Base-by-base conservation (phyloP, 2,329 filamentous ascomycete species). In the Sclerotinia borealis region DNA sequence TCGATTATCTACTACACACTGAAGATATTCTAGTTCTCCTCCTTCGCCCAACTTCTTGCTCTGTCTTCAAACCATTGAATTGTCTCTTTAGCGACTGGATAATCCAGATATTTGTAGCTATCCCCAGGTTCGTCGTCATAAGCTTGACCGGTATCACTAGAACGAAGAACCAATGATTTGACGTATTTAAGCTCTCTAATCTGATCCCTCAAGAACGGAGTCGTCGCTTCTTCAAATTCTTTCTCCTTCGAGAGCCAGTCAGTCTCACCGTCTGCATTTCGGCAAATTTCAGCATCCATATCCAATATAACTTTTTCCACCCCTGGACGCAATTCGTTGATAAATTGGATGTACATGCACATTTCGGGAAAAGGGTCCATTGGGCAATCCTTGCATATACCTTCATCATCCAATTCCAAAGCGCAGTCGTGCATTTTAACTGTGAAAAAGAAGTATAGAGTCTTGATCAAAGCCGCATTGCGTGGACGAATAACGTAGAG, bases 401-500 rank as follows among this genome's bases (percentile, higher is more conserved):
- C 45, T 27, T 48, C 45, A 3, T 22, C 3, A 36, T n/a, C 7
- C 29, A 15, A 34, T 13, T n/a, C n/a, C n/a, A 19, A n/a, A n/a
- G 6, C 15, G 13, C 52, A 56, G 13, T 22, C 17, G 10, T 56
- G 36, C 9, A 17, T 5, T 7, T 13, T 2, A 5, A 11, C 25
- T 15, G 8, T 9, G 17, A 36, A 36, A 7, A 10, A 43, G 37
- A 56, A 56, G 13, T 37, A 15, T 39, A 56, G 7, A 19, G 17
- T 27, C 22, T 9, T 64, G 43, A 67, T 61, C n/a, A 54, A n/a
- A 36, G 22, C 13, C 2, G 63, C 34, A 34, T 67, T 67, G 4
- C 22, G 17, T 2, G 56, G 48, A 6, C 66, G 64, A 37, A 69
- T 68, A 0, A 43, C 36, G 55, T 64, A 59, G 6, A 67, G 39